Conservation (phyloP, 2,329 filamentous ascomycete genomes). For the Podosphaera fusca region DNA sequence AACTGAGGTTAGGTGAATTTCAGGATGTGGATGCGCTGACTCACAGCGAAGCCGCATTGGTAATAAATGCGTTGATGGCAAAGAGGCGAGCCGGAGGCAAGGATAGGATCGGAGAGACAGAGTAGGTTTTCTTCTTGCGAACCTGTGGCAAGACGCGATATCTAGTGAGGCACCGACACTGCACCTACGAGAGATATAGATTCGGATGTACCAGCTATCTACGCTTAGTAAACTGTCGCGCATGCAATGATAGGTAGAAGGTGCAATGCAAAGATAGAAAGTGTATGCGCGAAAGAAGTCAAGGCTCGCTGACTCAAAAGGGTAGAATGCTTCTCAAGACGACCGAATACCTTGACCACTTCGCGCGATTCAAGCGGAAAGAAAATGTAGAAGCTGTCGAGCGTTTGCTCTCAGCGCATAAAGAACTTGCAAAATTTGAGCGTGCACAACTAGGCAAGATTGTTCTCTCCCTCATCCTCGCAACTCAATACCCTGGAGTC, state of each 20-base stretch:
- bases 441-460: conserved; percentile 59
- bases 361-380: conserved; percentile 86
- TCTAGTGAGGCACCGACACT: neutral
- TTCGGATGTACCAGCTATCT: neutral
- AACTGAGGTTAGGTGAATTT: conserved; percentile 80
- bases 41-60: conserved; percentile 71
- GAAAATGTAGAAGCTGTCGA: conserved; percentile 91
- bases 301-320: neutral
- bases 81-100: conserved; percentile 61
- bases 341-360: conserved; percentile 77
- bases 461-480: conserved; percentile 14
- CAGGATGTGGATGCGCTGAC: conserved; percentile 78
- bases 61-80: conserved; percentile 72
- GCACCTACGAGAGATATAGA: neutral
- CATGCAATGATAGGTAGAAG: neutral
- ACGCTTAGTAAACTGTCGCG: neutral
- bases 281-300: neutral
- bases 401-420: conserved; percentile 56
- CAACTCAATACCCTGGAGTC: neutral
- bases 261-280: neutral
- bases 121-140: conserved; percentile 28
- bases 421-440: conserved; percentile 76
- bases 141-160: neutral
- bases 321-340: conserved; percentile 65
- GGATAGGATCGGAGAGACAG: conserved; percentile 54